Conservation (phyloP, 129 eudicot genomes). For the Smallanthus sonchifolius region DNA sequence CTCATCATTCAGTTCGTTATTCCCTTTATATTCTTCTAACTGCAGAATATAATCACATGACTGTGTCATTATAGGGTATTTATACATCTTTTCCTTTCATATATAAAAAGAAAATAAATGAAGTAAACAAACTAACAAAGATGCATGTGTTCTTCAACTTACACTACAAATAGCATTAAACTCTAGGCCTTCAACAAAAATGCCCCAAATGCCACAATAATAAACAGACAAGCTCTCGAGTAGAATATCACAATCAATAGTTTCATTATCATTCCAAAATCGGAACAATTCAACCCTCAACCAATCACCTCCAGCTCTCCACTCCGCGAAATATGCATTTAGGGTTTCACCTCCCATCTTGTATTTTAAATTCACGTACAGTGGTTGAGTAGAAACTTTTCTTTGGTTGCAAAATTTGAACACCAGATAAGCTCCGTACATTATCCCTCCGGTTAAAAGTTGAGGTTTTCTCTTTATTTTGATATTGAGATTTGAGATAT, state of each 20-base stretch:
- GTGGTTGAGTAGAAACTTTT: slow-evolving; percentile 18
- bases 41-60: slow-evolving; percentile 1
- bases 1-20: neutral
- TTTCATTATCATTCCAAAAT: slow-evolving; percentile 20
- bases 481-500: slow-evolving; percentile 26
- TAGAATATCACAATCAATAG: slow-evolving; percentile 4
- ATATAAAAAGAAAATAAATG: neutral
- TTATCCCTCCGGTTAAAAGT: neutral
- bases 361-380: slow-evolving; percentile 27
- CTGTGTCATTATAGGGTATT: neutral
- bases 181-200: slow-evolving; percentile 24
- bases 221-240: slow-evolving; percentile 23
- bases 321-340: slow-evolving; percentile 28
- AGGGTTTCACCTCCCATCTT: slow-evolving; percentile 25
- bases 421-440: slow-evolving; percentile 1
- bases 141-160: neutral
- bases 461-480: slow-evolving; percentile 17
- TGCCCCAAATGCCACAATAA: slow-evolving; percentile 19
- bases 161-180: slow-evolving; percentile 18
- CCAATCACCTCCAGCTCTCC: slow-evolving; percentile 24
- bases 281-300: slow-evolving; percentile 15
- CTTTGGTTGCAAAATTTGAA: slow-evolving; percentile 34
- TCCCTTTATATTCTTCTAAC: neutral
- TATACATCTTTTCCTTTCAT: neutral
- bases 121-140: neutral